Evolutionary conservation across 2,329 filamentous ascomycete species (phyloP).

Genomic region (Seiridium unicorne): DNA sequence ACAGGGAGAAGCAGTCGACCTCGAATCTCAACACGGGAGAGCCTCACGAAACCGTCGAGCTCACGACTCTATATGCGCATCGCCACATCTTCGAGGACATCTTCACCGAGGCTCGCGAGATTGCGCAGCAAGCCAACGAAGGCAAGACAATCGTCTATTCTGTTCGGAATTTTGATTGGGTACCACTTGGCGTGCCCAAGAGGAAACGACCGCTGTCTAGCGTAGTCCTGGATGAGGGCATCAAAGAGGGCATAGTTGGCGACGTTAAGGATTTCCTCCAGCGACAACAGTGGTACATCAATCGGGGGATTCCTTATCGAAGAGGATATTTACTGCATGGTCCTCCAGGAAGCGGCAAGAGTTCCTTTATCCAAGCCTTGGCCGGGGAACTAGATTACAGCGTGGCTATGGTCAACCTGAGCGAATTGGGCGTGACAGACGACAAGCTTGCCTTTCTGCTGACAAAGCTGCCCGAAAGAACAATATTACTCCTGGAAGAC

Average conservation of each 20-base stretch:
- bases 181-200: slow-evolving; percentile 77
- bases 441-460: slow-evolving; percentile 84
- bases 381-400: slow-evolving; percentile 91
- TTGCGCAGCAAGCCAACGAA: slow-evolving; percentile 78
- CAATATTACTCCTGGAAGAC: slow-evolving; percentile 82
- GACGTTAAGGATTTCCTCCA: slow-evolving; percentile 82
- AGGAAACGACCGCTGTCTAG: slow-evolving; percentile 85
- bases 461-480: slow-evolving; percentile 79
- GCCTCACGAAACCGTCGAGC: slow-evolving; percentile 89
- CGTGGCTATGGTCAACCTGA: slow-evolving; percentile 89
- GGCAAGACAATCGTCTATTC: slow-evolving; percentile 94
- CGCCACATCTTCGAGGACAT: slow-evolving; percentile 87
- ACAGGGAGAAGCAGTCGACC: slow-evolving; percentile 80
- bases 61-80: slow-evolving; percentile 89
- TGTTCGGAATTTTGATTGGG: slow-evolving; percentile 81
- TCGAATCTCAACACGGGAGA: slow-evolving; percentile 79
- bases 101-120: slow-evolving; percentile 79
- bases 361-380: slow-evolving; percentile 91
- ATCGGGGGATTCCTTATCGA: slow-evolving; percentile 91
- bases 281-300: slow-evolving; percentile 83
- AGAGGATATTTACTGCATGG: slow-evolving; percentile 87
- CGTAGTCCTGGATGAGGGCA: slow-evolving; percentile 84
- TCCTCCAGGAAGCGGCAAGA: slow-evolving; percentile 89
- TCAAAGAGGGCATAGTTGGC: slow-evolving; percentile 76
- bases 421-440: slow-evolving; percentile 85